Evolutionary conservation across 768 basidiomycete genomes (phyloP).

Genomic region (Russula virescens): DNA sequence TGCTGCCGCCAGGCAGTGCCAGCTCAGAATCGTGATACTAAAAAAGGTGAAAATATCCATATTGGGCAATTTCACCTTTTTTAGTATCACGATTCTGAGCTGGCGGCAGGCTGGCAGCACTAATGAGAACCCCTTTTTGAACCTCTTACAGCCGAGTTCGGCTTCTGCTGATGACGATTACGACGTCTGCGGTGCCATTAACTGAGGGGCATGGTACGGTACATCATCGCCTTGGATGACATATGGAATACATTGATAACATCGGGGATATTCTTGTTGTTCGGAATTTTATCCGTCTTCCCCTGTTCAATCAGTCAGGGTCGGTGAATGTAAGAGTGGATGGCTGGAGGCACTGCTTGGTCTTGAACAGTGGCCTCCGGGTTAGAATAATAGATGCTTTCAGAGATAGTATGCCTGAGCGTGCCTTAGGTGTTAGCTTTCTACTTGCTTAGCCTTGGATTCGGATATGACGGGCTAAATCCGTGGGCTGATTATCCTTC

Average conservation of each 20-base stretch:
- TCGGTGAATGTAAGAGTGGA: constrained; percentile 55
- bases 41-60: too few species aligned
- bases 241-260: constrained; percentile 49
- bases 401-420: neutral
- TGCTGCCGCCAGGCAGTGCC: too few species aligned
- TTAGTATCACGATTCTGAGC: too few species aligned
- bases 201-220: constrained; percentile 36
- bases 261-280: constrained; percentile 70
- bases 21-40: too few species aligned
- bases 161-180: neutral
- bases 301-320: constrained; percentile 71
- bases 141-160: too few species aligned
- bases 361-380: neutral
- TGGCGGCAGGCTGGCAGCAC: too few species aligned
- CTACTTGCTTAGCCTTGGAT: constrained; percentile 11
- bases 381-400: constrained; percentile 1
- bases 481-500: constrained; percentile 1
- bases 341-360: neutral
- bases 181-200: constrained; percentile 34
- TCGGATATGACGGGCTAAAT: constrained; percentile 9
- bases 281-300: constrained; percentile 66
- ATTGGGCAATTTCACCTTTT: too few species aligned
- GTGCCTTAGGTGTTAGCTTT: neutral
- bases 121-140: too few species aligned
- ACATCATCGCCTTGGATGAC: constrained; percentile 5